These are phyloP conservation scores for Tillandsia leiboldiana DNA, from an alignment of 176 grass and related monocot species.

Conservation along the genomic window DNA sequence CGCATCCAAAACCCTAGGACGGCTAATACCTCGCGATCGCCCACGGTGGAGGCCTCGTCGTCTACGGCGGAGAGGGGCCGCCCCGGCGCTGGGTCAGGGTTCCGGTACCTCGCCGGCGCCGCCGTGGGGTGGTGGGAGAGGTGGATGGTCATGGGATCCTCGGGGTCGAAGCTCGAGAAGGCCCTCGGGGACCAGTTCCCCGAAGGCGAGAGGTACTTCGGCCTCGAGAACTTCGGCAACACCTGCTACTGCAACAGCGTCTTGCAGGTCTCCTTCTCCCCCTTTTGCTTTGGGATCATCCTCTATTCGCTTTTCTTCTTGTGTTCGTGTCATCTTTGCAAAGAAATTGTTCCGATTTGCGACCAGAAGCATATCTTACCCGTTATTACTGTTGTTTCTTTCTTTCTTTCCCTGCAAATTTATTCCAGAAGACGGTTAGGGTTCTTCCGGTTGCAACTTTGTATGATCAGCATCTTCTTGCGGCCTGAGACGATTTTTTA, in stretches of 20 bases:
- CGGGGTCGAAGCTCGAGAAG: slow-evolving; percentile 98
- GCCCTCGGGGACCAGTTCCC: slow-evolving; percentile 93
- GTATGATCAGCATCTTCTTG: too few species aligned
- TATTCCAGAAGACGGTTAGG: neutral
- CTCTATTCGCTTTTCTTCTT: neutral
- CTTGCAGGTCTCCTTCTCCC: slow-evolving; percentile 44
- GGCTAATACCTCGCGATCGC: slow-evolving; percentile 36
- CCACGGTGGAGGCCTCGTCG: slow-evolving; percentile 59
- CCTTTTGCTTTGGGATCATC: slow-evolving; percentile 6
- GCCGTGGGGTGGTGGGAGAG: slow-evolving; percentile 88
- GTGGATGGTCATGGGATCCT: slow-evolving; percentile 92
- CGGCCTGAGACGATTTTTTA: too few species aligned
- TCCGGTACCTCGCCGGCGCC: slow-evolving; percentile 68
- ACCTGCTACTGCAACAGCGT: slow-evolving; percentile 99
- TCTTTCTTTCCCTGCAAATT: neutral
- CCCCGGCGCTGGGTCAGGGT: slow-evolving; percentile 57
- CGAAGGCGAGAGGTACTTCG: slow-evolving; percentile 96
- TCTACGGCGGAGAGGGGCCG: slow-evolving; percentile 48
- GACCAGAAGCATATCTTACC: neutral
- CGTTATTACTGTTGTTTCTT: neutral
- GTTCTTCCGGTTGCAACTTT: too few species aligned
- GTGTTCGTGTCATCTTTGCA: neutral
- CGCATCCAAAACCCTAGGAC: slow-evolving; percentile 31
- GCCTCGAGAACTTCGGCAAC: slow-evolving; percentile 95
- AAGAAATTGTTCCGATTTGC: neutral